phyloP scores from a whole-genome alignment of 257 asterid genomes.

The Solanum piurae region DNA sequence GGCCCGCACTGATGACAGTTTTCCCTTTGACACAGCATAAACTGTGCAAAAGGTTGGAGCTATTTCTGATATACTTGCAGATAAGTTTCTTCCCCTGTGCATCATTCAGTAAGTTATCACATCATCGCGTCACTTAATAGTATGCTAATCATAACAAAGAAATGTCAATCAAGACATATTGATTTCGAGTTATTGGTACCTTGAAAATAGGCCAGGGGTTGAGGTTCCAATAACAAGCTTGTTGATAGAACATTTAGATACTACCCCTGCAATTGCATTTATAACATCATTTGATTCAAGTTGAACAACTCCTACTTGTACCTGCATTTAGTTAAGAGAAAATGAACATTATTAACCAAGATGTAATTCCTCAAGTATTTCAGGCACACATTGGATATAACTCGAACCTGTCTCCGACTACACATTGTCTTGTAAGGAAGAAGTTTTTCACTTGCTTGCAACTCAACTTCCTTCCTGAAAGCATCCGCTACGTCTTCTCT shows the following conservation, averaged over 20 bases:
- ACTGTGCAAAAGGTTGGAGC: conserved; percentile 59
- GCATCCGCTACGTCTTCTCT: conserved; percentile 71
- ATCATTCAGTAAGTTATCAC: neutral
- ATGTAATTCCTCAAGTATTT: neutral
- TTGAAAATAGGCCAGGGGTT: conserved; percentile 53
- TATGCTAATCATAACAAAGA: neutral
- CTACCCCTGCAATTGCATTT: conserved; percentile 35
- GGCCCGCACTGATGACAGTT: conserved; percentile 52
- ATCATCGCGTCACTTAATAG: neutral
- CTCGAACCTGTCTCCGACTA: conserved; percentile 37
- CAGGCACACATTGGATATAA: neutral
- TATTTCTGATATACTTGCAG: conserved; percentile 49
- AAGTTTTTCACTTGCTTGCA: conserved; percentile 58
- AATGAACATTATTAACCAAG: neutral
- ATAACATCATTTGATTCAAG: conserved; percentile 71
- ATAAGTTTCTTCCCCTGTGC: conserved; percentile 16
- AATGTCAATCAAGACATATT: neutral
- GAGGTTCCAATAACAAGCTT: conserved; percentile 74
- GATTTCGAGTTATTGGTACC: conserved; percentile 20
- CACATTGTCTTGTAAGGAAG: conserved; percentile 64
- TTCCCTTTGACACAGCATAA: conserved; percentile 71
- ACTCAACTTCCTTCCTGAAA: conserved; percentile 54
- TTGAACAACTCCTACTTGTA: conserved; percentile 57
- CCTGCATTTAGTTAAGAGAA: conserved; percentile 28
- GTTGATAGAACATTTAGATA: conserved; percentile 24